Conservation (phyloP, 1,139 yeast species). For the Geotrichum candidum region DNA sequence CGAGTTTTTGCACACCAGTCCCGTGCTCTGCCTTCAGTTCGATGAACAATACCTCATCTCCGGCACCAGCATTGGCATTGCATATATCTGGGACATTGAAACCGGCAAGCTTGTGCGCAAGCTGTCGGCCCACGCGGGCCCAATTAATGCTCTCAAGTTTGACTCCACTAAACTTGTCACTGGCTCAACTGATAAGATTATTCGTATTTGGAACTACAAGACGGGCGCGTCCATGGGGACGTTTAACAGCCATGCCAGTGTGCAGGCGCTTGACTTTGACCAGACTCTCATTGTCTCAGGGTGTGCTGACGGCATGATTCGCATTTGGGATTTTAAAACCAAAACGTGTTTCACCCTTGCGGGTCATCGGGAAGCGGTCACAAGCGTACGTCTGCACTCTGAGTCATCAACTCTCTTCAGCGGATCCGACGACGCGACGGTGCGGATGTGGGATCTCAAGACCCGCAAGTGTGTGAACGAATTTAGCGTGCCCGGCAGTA, state of each 20-base stretch:
- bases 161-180: conserved; percentile 86
- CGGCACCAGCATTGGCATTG: conserved; percentile 85
- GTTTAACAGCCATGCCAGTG: too few species aligned
- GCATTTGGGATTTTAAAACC: conserved; percentile 94
- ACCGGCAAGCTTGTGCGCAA: conserved; percentile 75
- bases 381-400: conserved; percentile 79
- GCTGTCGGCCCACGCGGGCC: conserved; percentile 75
- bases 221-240: conserved; percentile 47
- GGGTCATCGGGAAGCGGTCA: conserved; percentile 92
- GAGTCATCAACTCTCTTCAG: conserved; percentile 74
- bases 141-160: conserved; percentile 75
- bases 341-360: conserved; percentile 87
- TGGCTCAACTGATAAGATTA: conserved; percentile 85
- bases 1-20: conserved; percentile 70
- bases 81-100: conserved; percentile 82
- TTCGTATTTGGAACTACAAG: conserved; percentile 91
- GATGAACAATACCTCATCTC: conserved; percentile 73
- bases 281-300: conserved; percentile 65
- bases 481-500: conserved; percentile 47
- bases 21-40: conserved; percentile 80
- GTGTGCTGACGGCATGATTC: conserved; percentile 83
- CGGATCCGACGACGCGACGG: conserved; percentile 86
- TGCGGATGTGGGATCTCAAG: conserved; percentile 88
- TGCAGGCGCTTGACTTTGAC: background rate
- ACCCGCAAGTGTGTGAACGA: conserved; percentile 73